phyloP scores from a whole-genome alignment of 2,329 filamentous ascomycete species.

The Elsinoe fawcettii region DNA sequence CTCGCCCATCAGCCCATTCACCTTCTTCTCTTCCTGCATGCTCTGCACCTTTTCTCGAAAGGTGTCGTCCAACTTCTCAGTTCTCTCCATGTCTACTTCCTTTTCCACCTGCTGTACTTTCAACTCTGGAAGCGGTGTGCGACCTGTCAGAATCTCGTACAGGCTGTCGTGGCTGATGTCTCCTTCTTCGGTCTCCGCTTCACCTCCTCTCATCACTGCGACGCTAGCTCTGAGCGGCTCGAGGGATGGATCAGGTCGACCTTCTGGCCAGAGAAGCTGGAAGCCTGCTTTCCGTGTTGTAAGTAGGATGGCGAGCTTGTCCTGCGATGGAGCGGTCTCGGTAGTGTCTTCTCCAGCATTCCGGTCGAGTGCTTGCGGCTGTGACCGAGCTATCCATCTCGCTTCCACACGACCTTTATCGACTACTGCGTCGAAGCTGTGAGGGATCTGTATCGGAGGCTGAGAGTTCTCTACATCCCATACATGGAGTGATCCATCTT shows the following conservation, averaged over 20 bases:
- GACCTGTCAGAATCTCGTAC: slow-evolving; percentile 41
- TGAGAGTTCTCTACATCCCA: neutral
- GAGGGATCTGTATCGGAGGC: neutral
- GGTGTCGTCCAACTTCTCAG: neutral
- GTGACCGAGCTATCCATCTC: slow-evolving; percentile 15
- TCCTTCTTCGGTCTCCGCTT: slow-evolving; percentile 23
- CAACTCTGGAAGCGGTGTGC: slow-evolving; percentile 34
- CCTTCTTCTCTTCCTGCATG: neutral
- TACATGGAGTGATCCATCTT: neutral
- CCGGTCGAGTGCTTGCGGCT: neutral
- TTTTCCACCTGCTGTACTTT: slow-evolving; percentile 10
- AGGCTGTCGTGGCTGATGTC: slow-evolving; percentile 41
- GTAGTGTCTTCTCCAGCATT: slow-evolving; percentile 2
- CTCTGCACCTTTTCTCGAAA: neutral
- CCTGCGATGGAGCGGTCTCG: slow-evolving; percentile 18
- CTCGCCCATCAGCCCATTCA: neutral
- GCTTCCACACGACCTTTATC: slow-evolving; percentile 11
- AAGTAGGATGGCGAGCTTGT: slow-evolving; percentile 31
- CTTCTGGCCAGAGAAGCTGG: slow-evolving; percentile 36
- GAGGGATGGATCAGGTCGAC: slow-evolving; percentile 23
- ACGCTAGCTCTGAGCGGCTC: slow-evolving; percentile 28
- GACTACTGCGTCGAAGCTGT: slow-evolving; percentile 3
- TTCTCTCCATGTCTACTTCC: neutral
- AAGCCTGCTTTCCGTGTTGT: slow-evolving; percentile 31
- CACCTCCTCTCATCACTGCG: slow-evolving; percentile 18